phyloP scores from a whole-genome alignment of 108 stramenopile species.

The Fragilaria crotonensis region DNA sequence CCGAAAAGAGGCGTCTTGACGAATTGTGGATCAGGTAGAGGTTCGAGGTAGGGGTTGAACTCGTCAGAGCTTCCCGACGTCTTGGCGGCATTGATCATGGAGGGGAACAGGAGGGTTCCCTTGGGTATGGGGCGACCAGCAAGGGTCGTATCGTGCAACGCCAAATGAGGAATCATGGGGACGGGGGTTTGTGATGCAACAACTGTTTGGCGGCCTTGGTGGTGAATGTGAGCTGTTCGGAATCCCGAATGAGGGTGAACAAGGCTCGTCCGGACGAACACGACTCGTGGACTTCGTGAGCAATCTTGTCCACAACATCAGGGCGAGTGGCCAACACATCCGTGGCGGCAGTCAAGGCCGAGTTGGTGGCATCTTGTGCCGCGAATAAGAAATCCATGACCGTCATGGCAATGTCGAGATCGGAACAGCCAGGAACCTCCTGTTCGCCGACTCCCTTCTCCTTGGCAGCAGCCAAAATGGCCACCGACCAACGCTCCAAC shows the following conservation, averaged over 20 bases:
- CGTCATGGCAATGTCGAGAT: constrained; percentile 10
- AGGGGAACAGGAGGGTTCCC: constrained; percentile 17
- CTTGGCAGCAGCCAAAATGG: constrained; percentile 8
- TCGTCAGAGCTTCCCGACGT: constrained; percentile 2
- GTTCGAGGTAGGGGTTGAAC: constrained; percentile 10
- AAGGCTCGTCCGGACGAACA: constrained; percentile 1
- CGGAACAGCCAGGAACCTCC: constrained; percentile 10
- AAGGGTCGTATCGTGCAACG: neutral
- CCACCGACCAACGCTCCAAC: constrained; percentile 9
- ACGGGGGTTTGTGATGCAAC: constrained; percentile 29
- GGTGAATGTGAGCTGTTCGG: constrained; percentile 1
- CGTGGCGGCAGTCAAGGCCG: constrained; percentile 6
- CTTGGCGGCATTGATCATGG: constrained; percentile 10
- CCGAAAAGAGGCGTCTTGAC: constrained; percentile 15
- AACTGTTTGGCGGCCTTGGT: constrained; percentile 14
- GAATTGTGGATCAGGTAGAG: constrained; percentile 19
- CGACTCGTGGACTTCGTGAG: constrained; percentile 6
- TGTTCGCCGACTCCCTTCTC: constrained; percentile 1
- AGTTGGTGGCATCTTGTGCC: constrained; percentile 26
- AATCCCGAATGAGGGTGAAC: neutral
- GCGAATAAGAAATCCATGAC: constrained; percentile 24
- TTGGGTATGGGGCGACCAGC: constrained; percentile 2
- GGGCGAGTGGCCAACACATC: constrained; percentile 9
- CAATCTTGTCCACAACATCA: constrained; percentile 10
- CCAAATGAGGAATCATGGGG: constrained; percentile 21